Base-by-base conservation (phyloP, 139 green algal species). In the Pleodorina starrii region DNA sequence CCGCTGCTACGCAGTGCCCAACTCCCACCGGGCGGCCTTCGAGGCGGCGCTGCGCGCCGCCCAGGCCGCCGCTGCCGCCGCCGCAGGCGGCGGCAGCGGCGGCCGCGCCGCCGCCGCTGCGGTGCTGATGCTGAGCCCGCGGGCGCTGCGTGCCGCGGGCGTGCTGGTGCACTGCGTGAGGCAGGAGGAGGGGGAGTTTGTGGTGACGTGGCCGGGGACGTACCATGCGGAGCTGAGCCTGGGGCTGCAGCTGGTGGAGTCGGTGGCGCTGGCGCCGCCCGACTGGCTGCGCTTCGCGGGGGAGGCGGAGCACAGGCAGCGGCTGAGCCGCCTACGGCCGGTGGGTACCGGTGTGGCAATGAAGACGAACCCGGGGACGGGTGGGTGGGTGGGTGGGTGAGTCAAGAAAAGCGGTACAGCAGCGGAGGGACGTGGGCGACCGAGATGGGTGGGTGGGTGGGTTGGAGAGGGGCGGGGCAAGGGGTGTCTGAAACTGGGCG, bases 201-300 rank as follows among this genome's bases (percentile, higher is more conserved):
- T 99, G 36, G 79, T 99, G 29, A 98, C 96, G 27, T 98, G 97
- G 88, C 97, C 97, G 5, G 91, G 91, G 5, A 90, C 94, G 4
- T 98, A 98, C 87, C 94, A 97, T 84, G 94, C 87, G 43, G 92
- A 90, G 27, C 95, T 99, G 85, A 92, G 91, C 89, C 44, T 84
- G 43, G 97, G 97, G 32, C 92, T 98, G 36, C 97, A 98, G 77
- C 90, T 91, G 27, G 92, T 91, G 0, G 97, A 99, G 93, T 91
- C 91, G 27, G 93, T 98, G 10, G 96, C 96, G 75, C 96, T 99
- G 60, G 97, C 95, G 21, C 83, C 96, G 7, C 57, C 94, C 10
- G 96, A 99, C 93, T 99, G 97, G 97, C 90, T 98, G 84, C 91
- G 93, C 48, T 96, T 93, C 77, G 92, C 90, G 27, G 74, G 76